Conservation (phyloP, 352 stramenopile genomes). For the Phytophthora aleatoria region DNA sequence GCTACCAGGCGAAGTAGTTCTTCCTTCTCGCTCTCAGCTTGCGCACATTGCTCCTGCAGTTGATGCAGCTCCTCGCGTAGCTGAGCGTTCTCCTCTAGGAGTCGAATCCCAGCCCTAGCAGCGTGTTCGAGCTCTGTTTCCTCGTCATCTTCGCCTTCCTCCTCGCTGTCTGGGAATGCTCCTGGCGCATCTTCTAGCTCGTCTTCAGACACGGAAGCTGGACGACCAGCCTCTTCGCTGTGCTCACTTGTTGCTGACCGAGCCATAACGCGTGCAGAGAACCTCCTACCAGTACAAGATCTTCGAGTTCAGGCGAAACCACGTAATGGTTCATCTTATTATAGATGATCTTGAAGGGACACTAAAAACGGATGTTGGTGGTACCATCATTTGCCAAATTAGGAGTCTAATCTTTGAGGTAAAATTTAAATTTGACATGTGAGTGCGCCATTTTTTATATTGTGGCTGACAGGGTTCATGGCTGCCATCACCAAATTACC, state of each 20-base stretch:
- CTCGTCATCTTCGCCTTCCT: slow-evolving; percentile 39
- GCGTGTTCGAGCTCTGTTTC: slow-evolving; percentile 60
- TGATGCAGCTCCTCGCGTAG: slow-evolving; percentile 61
- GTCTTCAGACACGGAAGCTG: slow-evolving; percentile 6
- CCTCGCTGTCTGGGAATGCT: slow-evolving; percentile 21
- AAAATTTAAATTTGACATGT: neutral
- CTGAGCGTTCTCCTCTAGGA: slow-evolving; percentile 75
- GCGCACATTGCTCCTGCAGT: slow-evolving; percentile 48
- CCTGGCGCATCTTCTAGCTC: slow-evolving; percentile 23
- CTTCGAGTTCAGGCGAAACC: slow-evolving; percentile 17
- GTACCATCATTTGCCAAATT: slow-evolving; percentile 14
- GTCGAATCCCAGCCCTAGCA: slow-evolving; percentile 64
- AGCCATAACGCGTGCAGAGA: slow-evolving; percentile 6
- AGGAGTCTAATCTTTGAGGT: slow-evolving; percentile 1
- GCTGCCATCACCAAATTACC: neutral
- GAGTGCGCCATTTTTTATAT: too few species aligned
- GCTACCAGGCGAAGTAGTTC: slow-evolving; percentile 44
- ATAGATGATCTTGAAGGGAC: slow-evolving; percentile 15
- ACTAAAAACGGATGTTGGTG: slow-evolving; percentile 25
- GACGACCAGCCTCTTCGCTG: neutral
- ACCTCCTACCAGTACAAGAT: slow-evolving; percentile 3
- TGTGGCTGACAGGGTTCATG: too few species aligned
- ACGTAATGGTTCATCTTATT: slow-evolving; percentile 10
- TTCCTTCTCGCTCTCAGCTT: slow-evolving; percentile 41
- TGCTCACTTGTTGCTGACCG: slow-evolving; percentile 7